Conservation (phyloP, 257 asterid species). For the Oldenlandia corymbosa region DNA sequence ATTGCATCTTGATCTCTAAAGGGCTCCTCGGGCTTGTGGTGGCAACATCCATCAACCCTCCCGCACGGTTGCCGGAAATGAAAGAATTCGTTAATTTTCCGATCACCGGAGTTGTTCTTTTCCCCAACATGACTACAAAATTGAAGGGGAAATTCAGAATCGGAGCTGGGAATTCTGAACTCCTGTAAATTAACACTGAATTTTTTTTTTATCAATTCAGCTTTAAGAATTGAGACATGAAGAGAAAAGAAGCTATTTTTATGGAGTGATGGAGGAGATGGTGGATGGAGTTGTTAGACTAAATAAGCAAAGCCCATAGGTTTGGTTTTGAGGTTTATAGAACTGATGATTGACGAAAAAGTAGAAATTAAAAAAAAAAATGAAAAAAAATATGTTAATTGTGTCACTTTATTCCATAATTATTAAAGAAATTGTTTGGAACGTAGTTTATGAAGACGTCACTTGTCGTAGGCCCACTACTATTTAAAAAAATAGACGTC, state of each 20-base stretch:
- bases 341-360: slow-evolving; percentile 5
- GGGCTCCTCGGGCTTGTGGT: slow-evolving; percentile 37
- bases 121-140: slow-evolving; percentile 44
- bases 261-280: background rate
- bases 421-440: slow-evolving; percentile 32
- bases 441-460: slow-evolving; percentile 31
- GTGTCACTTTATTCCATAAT: slow-evolving; percentile 15
- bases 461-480: slow-evolving; percentile 39
- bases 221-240: slow-evolving; percentile 6
- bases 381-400: background rate
- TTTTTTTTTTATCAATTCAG: slow-evolving; percentile 12
- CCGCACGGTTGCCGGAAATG: slow-evolving; percentile 28
- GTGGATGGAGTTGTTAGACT: slow-evolving; percentile 40
- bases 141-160: background rate
- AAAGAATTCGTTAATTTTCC: slow-evolving; percentile 43
- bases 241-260: slow-evolving; percentile 14
- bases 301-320: slow-evolving; percentile 49
- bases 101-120: slow-evolving; percentile 49
- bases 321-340: slow-evolving; percentile 42
- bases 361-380: too few species aligned
- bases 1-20: slow-evolving; percentile 39
- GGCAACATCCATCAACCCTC: slow-evolving; percentile 18
- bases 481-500: slow-evolving; percentile 41
- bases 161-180: background rate
- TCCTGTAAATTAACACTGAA: too few species aligned